Evolutionary conservation across 495 filamentous ascomycete species (phyloP).

Genomic region (Lichina pygmaea): DNA sequence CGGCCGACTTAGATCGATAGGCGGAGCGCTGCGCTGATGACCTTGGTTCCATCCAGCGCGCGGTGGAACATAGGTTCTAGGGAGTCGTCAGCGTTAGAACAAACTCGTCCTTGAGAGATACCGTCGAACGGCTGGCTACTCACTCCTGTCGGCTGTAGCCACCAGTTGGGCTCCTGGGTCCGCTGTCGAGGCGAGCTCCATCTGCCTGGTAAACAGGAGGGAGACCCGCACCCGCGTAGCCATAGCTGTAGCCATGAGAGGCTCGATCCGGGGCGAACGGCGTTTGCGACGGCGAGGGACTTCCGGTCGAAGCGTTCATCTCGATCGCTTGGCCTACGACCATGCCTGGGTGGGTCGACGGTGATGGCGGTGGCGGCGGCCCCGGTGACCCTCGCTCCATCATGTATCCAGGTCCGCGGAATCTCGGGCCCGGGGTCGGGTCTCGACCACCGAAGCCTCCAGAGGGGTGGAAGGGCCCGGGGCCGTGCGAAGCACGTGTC

Average conservation of each 20-base stretch:
- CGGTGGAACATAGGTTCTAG: constrained; percentile 34
- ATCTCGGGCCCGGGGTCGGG: background rate
- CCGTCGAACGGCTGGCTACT: constrained; percentile 11
- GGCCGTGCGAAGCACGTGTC: background rate
- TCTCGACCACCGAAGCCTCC: constrained; percentile 6
- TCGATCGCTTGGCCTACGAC: constrained; percentile 52
- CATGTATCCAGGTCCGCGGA: background rate
- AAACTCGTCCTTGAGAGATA: too few species aligned
- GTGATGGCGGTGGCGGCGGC: constrained; percentile 26
- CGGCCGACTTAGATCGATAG: constrained; percentile 3
- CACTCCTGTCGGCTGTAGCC: constrained; percentile 51
- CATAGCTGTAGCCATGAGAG: background rate
- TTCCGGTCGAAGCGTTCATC: constrained; percentile 45
- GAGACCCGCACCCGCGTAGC: too few species aligned
- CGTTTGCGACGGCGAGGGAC: constrained; percentile 14
- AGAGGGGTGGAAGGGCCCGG: constrained; percentile 2
- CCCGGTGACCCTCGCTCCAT: background rate
- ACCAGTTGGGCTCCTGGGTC: constrained; percentile 13
- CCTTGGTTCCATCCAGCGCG: constrained; percentile 19
- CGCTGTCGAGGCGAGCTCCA: too few species aligned
- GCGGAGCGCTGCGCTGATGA: background rate
- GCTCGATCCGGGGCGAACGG: background rate
- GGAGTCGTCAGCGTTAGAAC: background rate
- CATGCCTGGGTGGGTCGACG: constrained; percentile 16
- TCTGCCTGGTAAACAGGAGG: too few species aligned